These are phyloP conservation scores for Penicillium sp. DNA, from an alignment of 2,329 filamentous ascomycete genomes.

Conservation along the genomic window DNA sequence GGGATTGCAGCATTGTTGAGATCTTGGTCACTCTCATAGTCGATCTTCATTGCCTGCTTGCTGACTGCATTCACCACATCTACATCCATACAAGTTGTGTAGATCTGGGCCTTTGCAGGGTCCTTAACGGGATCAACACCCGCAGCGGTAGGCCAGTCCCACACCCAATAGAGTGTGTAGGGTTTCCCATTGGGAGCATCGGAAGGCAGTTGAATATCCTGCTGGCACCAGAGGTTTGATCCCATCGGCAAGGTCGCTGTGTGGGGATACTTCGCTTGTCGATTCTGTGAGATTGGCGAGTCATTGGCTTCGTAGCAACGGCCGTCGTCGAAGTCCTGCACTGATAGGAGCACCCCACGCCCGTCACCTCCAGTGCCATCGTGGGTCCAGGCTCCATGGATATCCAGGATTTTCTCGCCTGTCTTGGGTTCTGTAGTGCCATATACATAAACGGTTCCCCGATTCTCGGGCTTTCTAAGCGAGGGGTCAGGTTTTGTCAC, in stretches of 20 bases:
- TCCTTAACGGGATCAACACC: slow-evolving; percentile 33
- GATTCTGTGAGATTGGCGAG: slow-evolving; percentile 54
- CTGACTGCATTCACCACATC: slow-evolving; percentile 34
- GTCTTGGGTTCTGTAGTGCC: slow-evolving; percentile 61
- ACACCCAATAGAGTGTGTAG: slow-evolving; percentile 92
- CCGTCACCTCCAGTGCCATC: slow-evolving; percentile 78
- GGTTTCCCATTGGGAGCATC: slow-evolving; percentile 61
- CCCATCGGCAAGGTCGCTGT: slow-evolving; percentile 53
- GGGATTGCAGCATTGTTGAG: slow-evolving; percentile 41
- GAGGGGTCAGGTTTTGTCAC: slow-evolving; percentile 60
- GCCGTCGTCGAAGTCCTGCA: slow-evolving; percentile 82
- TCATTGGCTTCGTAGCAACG: slow-evolving; percentile 79
- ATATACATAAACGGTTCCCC: slow-evolving; percentile 73
- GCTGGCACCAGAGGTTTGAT: slow-evolving; percentile 72
- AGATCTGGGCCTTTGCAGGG: slow-evolving; percentile 47
- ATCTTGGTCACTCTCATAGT: slow-evolving; percentile 35
- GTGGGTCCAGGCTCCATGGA: slow-evolving; percentile 74
- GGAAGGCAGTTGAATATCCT: slow-evolving; percentile 70
- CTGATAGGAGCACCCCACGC: slow-evolving; percentile 71
- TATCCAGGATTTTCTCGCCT: slow-evolving; percentile 59
- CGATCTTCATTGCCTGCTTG: slow-evolving; percentile 9
- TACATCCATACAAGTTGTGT: slow-evolving; percentile 52
- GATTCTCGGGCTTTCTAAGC: slow-evolving; percentile 60
- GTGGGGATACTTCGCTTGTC: slow-evolving; percentile 57
- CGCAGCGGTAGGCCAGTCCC: slow-evolving; percentile 77